phyloP scores from a whole-genome alignment of 2,329 filamentous ascomycete genomes.

The Ceratocystiopsis sp. region DNA sequence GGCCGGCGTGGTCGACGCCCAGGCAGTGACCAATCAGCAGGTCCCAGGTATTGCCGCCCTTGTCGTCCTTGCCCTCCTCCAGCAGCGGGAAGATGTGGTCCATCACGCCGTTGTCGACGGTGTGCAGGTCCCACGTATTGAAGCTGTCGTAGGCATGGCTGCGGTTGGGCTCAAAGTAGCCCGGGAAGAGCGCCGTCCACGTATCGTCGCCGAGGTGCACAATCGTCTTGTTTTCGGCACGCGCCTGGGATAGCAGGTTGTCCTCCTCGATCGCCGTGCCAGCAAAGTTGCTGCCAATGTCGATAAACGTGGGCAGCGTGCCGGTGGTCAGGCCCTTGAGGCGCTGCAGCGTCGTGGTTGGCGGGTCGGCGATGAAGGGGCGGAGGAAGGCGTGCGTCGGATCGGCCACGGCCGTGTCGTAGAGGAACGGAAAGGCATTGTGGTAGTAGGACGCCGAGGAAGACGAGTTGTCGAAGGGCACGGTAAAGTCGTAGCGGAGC shows the following conservation, averaged over 20 bases:
- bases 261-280: constrained; percentile 94
- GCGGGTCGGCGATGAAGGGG: constrained; percentile 93
- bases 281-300: constrained; percentile 87
- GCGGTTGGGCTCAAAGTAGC: constrained; percentile 76
- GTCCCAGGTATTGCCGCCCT: constrained; percentile 52
- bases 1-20: constrained; percentile 91
- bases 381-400: constrained; percentile 77
- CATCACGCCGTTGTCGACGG: constrained; percentile 86
- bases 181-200: constrained; percentile 85
- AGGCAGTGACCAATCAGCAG: constrained; percentile 88
- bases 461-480: constrained; percentile 43
- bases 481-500: constrained; percentile 88
- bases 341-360: constrained; percentile 81
- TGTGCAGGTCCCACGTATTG: constrained; percentile 96
- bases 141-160: constrained; percentile 90
- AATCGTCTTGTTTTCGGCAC: constrained; percentile 51
- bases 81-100: constrained; percentile 81
- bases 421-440: constrained; percentile 71
- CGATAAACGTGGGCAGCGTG: constrained; percentile 85
- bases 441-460: constrained; percentile 24
- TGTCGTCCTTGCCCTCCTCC: constrained; percentile 31
- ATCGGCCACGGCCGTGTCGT: constrained; percentile 58
- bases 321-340: constrained; percentile 91
- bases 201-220: constrained; percentile 97
- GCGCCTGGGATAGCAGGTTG: constrained; percentile 50